A percentile compares a stretch with the other conserved stretches of the same genome.
phyloP scores from a whole-genome alignment of 495 filamentous ascomycete genomes.

The Pseudevernia furfuracea region DNA sequence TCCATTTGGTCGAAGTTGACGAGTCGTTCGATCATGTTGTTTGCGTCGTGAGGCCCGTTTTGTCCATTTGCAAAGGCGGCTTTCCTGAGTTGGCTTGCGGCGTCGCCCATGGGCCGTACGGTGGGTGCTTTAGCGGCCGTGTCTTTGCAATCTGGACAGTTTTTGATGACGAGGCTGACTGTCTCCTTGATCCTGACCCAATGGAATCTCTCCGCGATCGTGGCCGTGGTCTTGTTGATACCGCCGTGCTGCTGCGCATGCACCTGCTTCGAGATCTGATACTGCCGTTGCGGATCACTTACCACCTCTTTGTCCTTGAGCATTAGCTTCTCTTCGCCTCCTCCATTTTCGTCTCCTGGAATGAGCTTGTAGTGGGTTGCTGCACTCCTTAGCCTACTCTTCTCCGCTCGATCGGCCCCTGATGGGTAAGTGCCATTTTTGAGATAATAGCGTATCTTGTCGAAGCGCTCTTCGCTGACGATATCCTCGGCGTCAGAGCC shows the following conservation, averaged over 20 bases:
- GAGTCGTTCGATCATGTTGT: constrained; percentile 24
- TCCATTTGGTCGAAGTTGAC: constrained; percentile 21
- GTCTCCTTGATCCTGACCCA: constrained; percentile 99
- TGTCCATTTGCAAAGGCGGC: neutral
- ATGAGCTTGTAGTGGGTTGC: constrained; percentile 92
- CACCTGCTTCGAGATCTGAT: constrained; percentile 72
- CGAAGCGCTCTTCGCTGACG: constrained; percentile 92
- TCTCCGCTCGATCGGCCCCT: constrained; percentile 90
- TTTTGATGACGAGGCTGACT: constrained; percentile 85
- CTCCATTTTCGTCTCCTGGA: constrained; percentile 32
- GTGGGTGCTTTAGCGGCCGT: constrained; percentile 48
- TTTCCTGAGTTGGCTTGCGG: neutral
- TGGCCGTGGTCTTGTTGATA: constrained; percentile 96
- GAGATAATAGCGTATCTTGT: constrained; percentile 96
- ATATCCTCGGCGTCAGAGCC: constrained; percentile 72
- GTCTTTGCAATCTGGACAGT: constrained; percentile 87
- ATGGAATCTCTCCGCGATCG: constrained; percentile 88
- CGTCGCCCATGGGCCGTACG: constrained; percentile 16
- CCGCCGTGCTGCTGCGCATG: constrained; percentile 79
- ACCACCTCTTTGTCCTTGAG: constrained; percentile 97
- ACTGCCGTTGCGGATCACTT: constrained; percentile 82
- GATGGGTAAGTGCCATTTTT: constrained; percentile 90
- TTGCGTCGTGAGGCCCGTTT: constrained; percentile 1
- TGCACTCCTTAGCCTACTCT: constrained; percentile 84
- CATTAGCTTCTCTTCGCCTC: constrained; percentile 67